phyloP scores from a whole-genome alignment of 768 basidiomycete genomes.

The Boletus insuetus region DNA sequence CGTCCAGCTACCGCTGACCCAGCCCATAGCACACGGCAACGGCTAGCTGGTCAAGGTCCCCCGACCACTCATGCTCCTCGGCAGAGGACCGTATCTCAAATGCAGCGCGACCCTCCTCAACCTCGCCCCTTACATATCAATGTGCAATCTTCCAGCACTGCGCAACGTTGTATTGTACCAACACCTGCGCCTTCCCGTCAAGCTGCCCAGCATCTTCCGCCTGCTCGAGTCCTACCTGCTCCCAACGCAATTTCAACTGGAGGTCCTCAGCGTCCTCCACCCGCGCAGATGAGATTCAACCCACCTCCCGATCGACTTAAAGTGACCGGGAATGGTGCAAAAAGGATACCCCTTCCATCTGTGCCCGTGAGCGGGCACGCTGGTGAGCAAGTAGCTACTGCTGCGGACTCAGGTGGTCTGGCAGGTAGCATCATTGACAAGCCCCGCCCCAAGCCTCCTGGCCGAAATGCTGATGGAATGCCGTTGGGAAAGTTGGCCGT shows the following conservation, averaged over 20 bases:
- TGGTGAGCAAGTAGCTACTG: neutral
- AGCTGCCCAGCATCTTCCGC: slow-evolving; percentile 5
- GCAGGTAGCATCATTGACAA: neutral
- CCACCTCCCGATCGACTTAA: slow-evolving; percentile 24
- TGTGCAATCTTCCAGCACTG: slow-evolving; percentile 14
- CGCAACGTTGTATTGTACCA: slow-evolving; percentile 19
- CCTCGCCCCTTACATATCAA: slow-evolving; percentile 15
- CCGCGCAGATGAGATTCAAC: slow-evolving; percentile 23
- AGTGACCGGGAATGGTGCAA: slow-evolving; percentile 29
- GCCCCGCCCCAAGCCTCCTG: slow-evolving; percentile 10
- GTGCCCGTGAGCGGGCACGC: neutral
- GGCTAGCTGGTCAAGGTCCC: neutral
- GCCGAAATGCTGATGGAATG: neutral
- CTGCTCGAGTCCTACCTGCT: slow-evolving; percentile 1
- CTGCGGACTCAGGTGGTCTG: neutral
- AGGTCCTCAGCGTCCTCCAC: slow-evolving; percentile 27
- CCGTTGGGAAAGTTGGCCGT: slow-evolving; percentile 1
- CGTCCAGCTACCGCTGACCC: slow-evolving; percentile 3
- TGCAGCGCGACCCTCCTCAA: slow-evolving; percentile 14
- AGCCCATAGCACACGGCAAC: slow-evolving; percentile 4
- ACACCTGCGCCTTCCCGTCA: slow-evolving; percentile 10
- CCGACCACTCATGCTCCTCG: slow-evolving; percentile 9
- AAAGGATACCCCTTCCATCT: slow-evolving; percentile 32
- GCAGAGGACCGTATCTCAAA: slow-evolving; percentile 19
- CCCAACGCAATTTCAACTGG: slow-evolving; percentile 4